Base-by-base conservation (phyloP, 1,284 basidiomycete species). In the Sporisorium iseilematis-ciliati region DNA sequence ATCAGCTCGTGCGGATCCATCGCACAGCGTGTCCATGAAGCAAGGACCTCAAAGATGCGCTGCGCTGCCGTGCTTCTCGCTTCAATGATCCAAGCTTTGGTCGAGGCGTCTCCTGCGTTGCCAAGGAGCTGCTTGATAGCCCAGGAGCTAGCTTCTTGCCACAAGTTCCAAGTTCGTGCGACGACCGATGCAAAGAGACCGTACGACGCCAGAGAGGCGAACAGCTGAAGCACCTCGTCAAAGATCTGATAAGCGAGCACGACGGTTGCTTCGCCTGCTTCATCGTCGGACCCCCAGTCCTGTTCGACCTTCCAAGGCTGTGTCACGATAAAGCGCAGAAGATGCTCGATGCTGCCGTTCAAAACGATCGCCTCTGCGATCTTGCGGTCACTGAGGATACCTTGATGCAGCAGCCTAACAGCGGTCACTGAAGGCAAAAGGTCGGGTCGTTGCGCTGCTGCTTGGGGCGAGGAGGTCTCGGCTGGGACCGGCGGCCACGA, bases 1-100 rank as follows among this genome's bases (percentile, higher is more conserved):
- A 90, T 91, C 7, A 94, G 95, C 63, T 89, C 88, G 84, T 98
- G 95, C 2, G 95, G 95, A 82, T 97, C 92, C 21, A 90, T 89
- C 0, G 94, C 93, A 76, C 93, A 95, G 1, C 90, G 88, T 7
- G 88, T 91, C 94, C 94, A 97, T 0, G 88, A 86, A 58, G 90
- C 89, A 1, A 93, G 78, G 4, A 93, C 84, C 23, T 82, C 78
- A 38, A 86, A 85, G 76, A 87, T 86, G 0, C 69, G 38, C 41
- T 75, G 72, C 7, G 66, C 63, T 8, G 63, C 58, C 21, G 52
- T 65, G 31, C n/a, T 21, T 18, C 50, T 66, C 25, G 61, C 57
- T 29, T 68, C 65, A 7, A 45, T 16, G 7, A 59, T 42, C 57
- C 66, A 72, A 4, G 20, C 38, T 23, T 51, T 23, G 25, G 20